Evolutionary conservation across 2,329 filamentous ascomycete species (phyloP), one percentile per base, ranked within the genome.

Genomic region (Aspergillus thermomutatus): DNA sequence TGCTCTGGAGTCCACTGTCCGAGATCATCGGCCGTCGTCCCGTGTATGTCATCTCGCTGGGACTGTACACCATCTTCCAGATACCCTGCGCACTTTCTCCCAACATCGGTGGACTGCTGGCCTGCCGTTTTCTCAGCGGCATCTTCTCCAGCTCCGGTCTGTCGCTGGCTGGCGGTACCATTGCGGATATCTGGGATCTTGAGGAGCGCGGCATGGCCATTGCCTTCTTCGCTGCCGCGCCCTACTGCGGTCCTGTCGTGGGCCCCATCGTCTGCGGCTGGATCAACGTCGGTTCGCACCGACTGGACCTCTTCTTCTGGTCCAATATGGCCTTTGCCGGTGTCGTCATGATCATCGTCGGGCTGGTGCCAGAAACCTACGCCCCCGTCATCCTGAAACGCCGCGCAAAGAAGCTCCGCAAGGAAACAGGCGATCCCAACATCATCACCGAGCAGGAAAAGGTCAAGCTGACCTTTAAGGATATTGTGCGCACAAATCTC

Each of bases 121-220:
- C 59, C 3, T 63, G 61, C 11, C 66, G 70, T 3, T 71, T 71
- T 50, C 53, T 72, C 1, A 66, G 64, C 21, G 70, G 70, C 21
- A 64, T 72, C 10, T 72, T 72, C 51, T 66, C 66, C 3, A 69
- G 66, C 27, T 69, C 68, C 0, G 66, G 65, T 0, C 62, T 69
- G 5, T 67, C 69, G 0, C 57, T 71, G 1, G 68, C 67, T 10
- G 68, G 68, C 14, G 67, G 68, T 3, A 69, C 68, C 4, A 69
- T 69, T 25, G 66, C 66, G 7, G 90, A 93, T 74, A 75, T 92
- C 23, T 93, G 89, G 89, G 83, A 76, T 57, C 88, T 87, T 49
- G 89, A 92, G 68, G 89, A 93, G 72, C 82, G 90, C 27, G 90
- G 90, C 64, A 87, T 92, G 6, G 88, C 90, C 43, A 92, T 93